Base-by-base conservation (phyloP, 192 early-diverging fungal species). In the Gaertneriomyces sp. region DNA sequence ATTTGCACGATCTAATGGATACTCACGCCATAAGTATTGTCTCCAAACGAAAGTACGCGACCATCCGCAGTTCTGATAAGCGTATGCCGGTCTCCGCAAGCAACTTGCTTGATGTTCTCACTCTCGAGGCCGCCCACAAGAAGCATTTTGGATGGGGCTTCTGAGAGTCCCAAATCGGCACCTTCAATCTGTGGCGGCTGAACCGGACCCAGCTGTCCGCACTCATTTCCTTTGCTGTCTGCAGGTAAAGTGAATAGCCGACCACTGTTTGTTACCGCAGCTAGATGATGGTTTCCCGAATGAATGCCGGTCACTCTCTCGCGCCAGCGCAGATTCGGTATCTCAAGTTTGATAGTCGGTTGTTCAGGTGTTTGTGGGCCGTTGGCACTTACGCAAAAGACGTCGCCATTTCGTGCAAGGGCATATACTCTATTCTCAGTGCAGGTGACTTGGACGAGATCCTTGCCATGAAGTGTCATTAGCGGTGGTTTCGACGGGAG, bases 21-120 rank as follows among this genome's bases (percentile, higher is more conserved):
- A 62, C 66, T 55, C 70, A 69, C 66, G 47, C 78, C 78, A 45
- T 60, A 76, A 11, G 39, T 17, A 53, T 80, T 80, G 45, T 51
- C 40, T 19, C 78, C 78, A 53, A 70, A 76, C 8, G 60, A 54
- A 63, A 61, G 76, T 8, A 77, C 78, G 19, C 67, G 59, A 10
- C 78, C 78, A 45, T 77, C 72, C 6, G n/a, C 40, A 6, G 72
- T 69, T 11, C 74, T 11, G 8, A 68, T 42, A 4, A 67, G 25
- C 39, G 64, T 74, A 61, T 77, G 76, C 7, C 56, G 58, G 8
- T 63, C 59, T 10, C 78, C 78, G 20, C 75, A 62, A 8, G 74
- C 74, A 42, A 69, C 59, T 66, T 76, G 66, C 16, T 57, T 56
- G 19, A 68, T 44, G 47, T 55, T 57, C 11, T 49, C 47, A 17